Evolutionary conservation across 2,329 filamentous ascomycete genomes (phyloP).

Genomic region (Claviceps humidiphila): DNA sequence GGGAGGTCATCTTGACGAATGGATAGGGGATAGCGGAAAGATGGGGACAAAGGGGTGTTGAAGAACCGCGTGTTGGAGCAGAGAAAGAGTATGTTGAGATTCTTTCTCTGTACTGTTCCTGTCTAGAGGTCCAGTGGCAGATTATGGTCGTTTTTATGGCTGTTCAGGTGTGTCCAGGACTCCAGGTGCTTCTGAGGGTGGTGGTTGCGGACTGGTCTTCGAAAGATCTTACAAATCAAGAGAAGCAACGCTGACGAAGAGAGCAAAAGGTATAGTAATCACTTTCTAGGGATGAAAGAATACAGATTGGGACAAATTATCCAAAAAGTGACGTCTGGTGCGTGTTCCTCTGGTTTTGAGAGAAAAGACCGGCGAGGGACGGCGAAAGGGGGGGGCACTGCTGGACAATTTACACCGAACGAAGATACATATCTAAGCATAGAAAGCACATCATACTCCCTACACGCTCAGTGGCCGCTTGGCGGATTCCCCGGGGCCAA

Average conservation of each 20-base stretch:
- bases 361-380: background rate
- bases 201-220: background rate
- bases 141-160: background rate
- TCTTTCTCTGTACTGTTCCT: background rate
- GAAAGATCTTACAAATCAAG: background rate
- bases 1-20: background rate
- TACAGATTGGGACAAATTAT: background rate
- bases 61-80: too few species aligned
- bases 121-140: background rate
- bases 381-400: background rate
- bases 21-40: background rate
- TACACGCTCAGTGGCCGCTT: background rate
- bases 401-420: background rate
- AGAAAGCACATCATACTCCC: conserved; percentile 4
- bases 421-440: background rate
- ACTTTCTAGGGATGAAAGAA: background rate
- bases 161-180: background rate
- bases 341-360: background rate
- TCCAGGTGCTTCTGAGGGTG: background rate
- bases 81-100: background rate
- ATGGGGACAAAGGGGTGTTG: background rate
- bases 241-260: background rate
- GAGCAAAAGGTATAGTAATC: background rate
- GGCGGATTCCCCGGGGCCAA: background rate
- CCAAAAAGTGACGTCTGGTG: background rate